phyloP scores from a whole-genome alignment of 1,284 basidiomycete genomes.

The Lignosus rhinocerotis region DNA sequence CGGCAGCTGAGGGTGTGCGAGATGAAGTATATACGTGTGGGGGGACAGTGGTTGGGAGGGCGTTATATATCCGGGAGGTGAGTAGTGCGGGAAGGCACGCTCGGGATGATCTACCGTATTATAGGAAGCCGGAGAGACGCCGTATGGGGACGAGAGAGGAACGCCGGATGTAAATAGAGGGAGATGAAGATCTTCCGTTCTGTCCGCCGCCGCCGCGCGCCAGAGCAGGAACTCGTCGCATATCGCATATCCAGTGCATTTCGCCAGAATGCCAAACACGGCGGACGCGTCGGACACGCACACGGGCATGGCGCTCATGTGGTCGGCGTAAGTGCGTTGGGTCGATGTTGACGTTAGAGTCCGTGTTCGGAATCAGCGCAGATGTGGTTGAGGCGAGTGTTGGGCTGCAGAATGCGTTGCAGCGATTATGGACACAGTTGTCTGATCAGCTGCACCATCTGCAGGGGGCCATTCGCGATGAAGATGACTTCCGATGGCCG shows the following conservation, averaged over 20 bases:
- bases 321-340: no score
- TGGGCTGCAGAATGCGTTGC: no score
- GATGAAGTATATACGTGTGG: neutral
- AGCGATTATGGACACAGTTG: no score
- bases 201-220: constrained; percentile 2
- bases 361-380: no score
- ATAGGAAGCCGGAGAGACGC: constrained; percentile 17
- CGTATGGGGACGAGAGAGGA: constrained; percentile 8
- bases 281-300: no score
- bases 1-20: neutral
- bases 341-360: no score
- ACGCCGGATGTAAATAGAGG: constrained; percentile 14
- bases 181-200: constrained; percentile 23
- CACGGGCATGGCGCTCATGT: no score
- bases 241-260: neutral
- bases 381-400: no score
- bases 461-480: no score
- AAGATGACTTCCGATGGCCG: no score
- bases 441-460: no score
- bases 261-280: neutral
- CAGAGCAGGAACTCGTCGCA: no score
- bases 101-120: constrained; percentile 7
- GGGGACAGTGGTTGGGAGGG: neutral
- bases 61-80: constrained; percentile 13
- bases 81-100: constrained; percentile 6